Evolutionary conservation across 768 basidiomycete genomes (phyloP), one percentile per base, ranked within the genome.

Genomic region (Termitomyces sp.): DNA sequence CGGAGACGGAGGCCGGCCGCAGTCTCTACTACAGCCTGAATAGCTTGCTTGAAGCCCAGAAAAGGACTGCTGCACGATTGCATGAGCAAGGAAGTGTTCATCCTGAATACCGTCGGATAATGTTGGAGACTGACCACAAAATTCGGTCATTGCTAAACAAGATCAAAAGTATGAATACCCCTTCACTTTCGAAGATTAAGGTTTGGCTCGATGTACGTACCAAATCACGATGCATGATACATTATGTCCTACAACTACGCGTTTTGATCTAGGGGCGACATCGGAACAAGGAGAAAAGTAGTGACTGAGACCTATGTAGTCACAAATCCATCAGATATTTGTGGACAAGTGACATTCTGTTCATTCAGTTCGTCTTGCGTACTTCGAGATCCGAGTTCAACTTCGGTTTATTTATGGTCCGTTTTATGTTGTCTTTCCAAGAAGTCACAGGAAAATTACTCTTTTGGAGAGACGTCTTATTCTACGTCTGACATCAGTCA

Each of bases 1-100:
- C 51, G 8, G 55, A 60, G 52, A 57, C 59, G 14, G 56, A 60
- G 29, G 59, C 56, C 10, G 59, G 59, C 32, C 50, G 42, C 26
- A 46, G 36, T 24, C 55, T 57, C n/a, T 56, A 24, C 44, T 57
- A 24, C 26, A 52, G 46, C 29, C 59, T 57, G 10, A 36, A 53
- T 37, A 55, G 49, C 7, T 43, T 60, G 22, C 43, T 60, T 5
- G 59, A 60, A 36, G 39, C 39, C 10, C 55, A 47, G 13, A 60
- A 53, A 26, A 56, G 36, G 24, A 44, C 48, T 20, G 24, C 53
- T 20, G 53, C 46, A 37, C 47, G 42, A 6, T 18, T 55, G 20
- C 48, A 51, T 7, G 57, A 46, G 14, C 50, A 47, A 22, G 43
- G 48, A 34, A 31, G 39, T 22, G 37, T 16, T 24, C 51, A 47